These are phyloP conservation scores for Glaciozyma martinii DNA, from an alignment of 768 basidiomycete genomes.

Conservation along the genomic window DNA sequence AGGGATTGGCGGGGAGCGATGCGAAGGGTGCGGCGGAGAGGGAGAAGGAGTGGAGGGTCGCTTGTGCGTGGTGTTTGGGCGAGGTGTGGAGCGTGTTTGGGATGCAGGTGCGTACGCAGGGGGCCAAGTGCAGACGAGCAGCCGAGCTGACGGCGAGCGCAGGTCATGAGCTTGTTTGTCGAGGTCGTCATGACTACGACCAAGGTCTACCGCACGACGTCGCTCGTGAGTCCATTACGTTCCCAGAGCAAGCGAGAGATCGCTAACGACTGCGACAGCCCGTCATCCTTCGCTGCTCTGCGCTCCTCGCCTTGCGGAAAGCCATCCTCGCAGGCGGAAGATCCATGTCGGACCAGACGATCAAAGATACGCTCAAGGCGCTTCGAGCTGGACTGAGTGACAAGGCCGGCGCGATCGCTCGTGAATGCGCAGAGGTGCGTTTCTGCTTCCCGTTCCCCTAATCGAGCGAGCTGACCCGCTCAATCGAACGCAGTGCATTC, in stretches of 20 bases:
- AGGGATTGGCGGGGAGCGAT: conserved; percentile 54
- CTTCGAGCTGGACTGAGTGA: conserved; percentile 66
- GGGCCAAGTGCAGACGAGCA: not conserved
- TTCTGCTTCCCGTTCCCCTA: not conserved
- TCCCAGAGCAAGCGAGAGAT: not conserved
- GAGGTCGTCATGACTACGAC: conserved; percentile 63
- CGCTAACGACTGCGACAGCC: conserved; percentile 46
- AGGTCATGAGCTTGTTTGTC: conserved; percentile 94
- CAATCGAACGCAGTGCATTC: conserved; percentile 3
- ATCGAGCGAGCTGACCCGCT: not conserved
- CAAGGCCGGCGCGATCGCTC: conserved; percentile 74
- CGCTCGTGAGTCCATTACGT: conserved; percentile 49
- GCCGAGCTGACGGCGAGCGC: not conserved
- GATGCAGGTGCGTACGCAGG: conserved; percentile 55
- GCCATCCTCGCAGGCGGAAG: conserved; percentile 69
- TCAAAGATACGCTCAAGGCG: conserved; percentile 76
- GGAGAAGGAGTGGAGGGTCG: conserved; percentile 61
- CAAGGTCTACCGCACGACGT: conserved; percentile 59
- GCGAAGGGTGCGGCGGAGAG: conserved; percentile 46
- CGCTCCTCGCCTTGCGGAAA: conserved; percentile 67
- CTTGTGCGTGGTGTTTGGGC: conserved; percentile 45
- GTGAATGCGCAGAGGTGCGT: conserved; percentile 66
- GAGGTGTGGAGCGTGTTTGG: conserved; percentile 81
- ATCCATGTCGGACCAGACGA: conserved; percentile 66
- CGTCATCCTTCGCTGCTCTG: conserved; percentile 71